Evolutionary conservation across 2,329 filamentous ascomycete genomes (phyloP).

Genomic region (Aureobasidium mangrovei): DNA sequence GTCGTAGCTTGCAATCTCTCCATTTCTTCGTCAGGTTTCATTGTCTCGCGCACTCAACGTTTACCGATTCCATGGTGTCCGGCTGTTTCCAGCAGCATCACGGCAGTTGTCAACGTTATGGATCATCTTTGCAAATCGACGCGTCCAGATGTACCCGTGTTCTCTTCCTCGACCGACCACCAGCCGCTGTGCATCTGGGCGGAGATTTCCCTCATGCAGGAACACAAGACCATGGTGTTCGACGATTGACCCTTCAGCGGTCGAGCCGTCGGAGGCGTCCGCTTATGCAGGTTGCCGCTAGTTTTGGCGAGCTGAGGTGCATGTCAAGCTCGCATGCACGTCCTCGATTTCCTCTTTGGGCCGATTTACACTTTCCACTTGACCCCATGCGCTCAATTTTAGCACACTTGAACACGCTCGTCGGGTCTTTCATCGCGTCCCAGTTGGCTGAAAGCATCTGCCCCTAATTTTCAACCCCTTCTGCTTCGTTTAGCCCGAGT

Average conservation of each 20-base stretch:
- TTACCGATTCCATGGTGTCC: background rate
- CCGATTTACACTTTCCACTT: slow-evolving; percentile 1
- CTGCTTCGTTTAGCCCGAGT: background rate
- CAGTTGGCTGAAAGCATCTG: background rate
- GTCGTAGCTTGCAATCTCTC: background rate
- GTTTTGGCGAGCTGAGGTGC: slow-evolving; percentile 7
- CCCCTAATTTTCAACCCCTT: slow-evolving; percentile 11
- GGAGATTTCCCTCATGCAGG: slow-evolving; percentile 4
- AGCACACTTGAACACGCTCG: slow-evolving; percentile 8
- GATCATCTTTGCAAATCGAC: background rate
- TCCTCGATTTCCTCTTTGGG: background rate
- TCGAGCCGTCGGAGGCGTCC: background rate
- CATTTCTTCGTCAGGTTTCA: background rate
- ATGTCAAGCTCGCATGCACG: slow-evolving; percentile 3
- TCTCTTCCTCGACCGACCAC: background rate
- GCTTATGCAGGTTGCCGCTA: slow-evolving; percentile 6
- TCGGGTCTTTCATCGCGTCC: background rate
- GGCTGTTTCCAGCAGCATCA: slow-evolving; percentile 5
- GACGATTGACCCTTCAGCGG: background rate
- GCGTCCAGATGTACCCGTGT: background rate
- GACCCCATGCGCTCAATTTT: background rate
- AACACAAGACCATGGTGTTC: background rate
- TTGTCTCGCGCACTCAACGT: background rate
- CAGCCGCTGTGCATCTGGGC: background rate
- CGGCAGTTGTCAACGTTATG: background rate